Base-by-base conservation (phyloP, 2,329 filamentous ascomycete genomes). In the Rosellinia necatrix region DNA sequence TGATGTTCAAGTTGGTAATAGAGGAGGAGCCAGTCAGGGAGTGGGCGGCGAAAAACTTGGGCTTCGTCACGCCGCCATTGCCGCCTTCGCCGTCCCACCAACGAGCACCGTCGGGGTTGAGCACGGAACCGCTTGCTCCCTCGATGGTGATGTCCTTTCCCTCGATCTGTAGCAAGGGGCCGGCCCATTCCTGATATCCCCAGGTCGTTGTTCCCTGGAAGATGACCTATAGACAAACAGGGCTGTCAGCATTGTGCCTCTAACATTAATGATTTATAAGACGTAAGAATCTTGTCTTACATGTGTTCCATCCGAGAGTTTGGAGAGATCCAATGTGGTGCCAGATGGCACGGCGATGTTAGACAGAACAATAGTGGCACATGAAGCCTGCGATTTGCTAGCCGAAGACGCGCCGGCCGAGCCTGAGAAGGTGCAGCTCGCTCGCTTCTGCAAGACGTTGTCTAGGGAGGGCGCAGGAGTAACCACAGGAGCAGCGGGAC, bases 121-220 rank as follows among this genome's bases (percentile, higher is more conserved):
- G 78, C 15, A 76, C 70, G 58, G 75, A 76, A 17, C 80, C 85
- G 1, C 72, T 63, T 19, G 78, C 78, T 42, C 81, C 82, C 7
- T 75, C 75, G 34, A 88, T 75, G 24, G 76, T 77, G 63, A 87
- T 77, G 59, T 76, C 74, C 30, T 71, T 81, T 35, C 86, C 87
- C 1, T 80, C 81, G 59, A 89, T 75, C 24, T 79, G 78, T 64
- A 90, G 78, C 12, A 90, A 75, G 40, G 86, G 86, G 0, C 87
- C 86, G 1, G 70, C 69, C 86, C 86, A 89, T 65, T 86, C 81
- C 60, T 82, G 75, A 73, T 87, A 88, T 17, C 77, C 86, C 66
- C 86, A 90, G 50, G 81, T 84, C n/a, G 86, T 89, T 12, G 76
- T 82, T 38, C 87, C 87, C 54, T 82, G 71, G 71, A 89, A 89